These are phyloP conservation scores for Leptodontidium sp. DNA, from an alignment of 2,329 filamentous ascomycete species.

Conservation along the genomic window DNA sequence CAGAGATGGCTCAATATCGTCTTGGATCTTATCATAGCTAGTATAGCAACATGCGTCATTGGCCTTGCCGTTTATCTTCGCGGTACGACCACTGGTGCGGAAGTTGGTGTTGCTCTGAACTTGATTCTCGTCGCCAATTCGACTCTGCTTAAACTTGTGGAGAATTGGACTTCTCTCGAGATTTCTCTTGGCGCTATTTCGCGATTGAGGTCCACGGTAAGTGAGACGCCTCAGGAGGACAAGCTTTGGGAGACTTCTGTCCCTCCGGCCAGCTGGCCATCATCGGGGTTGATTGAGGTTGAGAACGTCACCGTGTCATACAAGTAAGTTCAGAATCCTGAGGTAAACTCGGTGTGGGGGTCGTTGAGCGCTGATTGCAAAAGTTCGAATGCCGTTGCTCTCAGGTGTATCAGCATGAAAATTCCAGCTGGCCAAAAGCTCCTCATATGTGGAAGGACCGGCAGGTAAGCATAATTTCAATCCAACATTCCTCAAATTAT, in stretches of 20 bases:
- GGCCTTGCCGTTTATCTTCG: conserved; percentile 27
- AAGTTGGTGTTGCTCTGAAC: conserved; percentile 45
- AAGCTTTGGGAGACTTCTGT: conserved; percentile 18
- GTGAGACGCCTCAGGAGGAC: conserved; percentile 49
- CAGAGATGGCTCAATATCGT: conserved; percentile 64
- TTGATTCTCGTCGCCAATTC: conserved; percentile 49
- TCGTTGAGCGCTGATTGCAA: not conserved
- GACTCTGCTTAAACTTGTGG: conserved; percentile 52
- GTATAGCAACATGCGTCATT: conserved; percentile 43
- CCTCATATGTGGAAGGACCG: conserved; percentile 55
- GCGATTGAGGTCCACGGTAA: conserved; percentile 58
- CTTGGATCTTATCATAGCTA: conserved; percentile 43
- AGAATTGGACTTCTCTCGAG: conserved; percentile 63
- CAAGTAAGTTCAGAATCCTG: conserved; percentile 18
- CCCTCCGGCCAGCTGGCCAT: conserved; percentile 44
- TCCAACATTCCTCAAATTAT: not conserved
- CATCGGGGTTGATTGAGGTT: conserved; percentile 42
- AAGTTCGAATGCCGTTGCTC: conserved; percentile 21
- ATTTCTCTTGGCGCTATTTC: conserved; percentile 64
- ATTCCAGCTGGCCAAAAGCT: conserved; percentile 54
- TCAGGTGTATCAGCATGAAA: conserved; percentile 29
- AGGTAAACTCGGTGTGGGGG: no score
- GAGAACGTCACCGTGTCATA: conserved; percentile 42
- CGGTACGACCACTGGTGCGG: not conserved
- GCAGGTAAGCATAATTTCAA: not conserved